Percentiles rank a stretch among this genome's conserved stretches.
These are phyloP conservation scores for Hanseniaspora singularis DNA, from an alignment of 805 yeast genomes.

Conservation along the genomic window DNA sequence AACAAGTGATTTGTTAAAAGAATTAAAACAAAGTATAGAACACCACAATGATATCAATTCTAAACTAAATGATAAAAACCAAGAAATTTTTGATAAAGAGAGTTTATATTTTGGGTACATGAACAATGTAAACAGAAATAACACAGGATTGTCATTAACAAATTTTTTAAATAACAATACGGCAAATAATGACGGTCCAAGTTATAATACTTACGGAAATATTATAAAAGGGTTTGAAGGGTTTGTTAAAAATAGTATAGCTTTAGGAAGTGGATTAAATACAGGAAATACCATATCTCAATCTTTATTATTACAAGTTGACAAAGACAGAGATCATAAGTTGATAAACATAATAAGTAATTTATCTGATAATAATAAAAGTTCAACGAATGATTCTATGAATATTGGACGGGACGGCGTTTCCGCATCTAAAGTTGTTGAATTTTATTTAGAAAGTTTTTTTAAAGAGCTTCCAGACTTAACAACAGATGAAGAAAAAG, in stretches of 20 bases:
- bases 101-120: slow-evolving; percentile 11
- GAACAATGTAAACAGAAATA: neutral
- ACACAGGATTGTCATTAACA: slow-evolving; percentile 4
- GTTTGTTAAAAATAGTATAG: slow-evolving; percentile 12
- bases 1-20: neutral
- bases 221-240: slow-evolving; percentile 15
- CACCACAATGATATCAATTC: neutral
- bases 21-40: neutral
- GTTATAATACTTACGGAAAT: slow-evolving; percentile 15
- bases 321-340: slow-evolving; percentile 3
- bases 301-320: neutral
- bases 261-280: slow-evolving; percentile 10
- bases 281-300: slow-evolving; percentile 9
- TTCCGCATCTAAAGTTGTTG: slow-evolving; percentile 1
- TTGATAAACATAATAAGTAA: slow-evolving; percentile 1
- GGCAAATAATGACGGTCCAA: slow-evolving; percentile 3
- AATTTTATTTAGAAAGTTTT: slow-evolving; percentile 3
- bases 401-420: neutral
- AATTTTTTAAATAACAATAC: neutral
- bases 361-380: neutral
- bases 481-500: slow-evolving; percentile 4
- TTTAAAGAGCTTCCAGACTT: slow-evolving; percentile 5
- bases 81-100: slow-evolving; percentile 15
- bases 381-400: neutral
- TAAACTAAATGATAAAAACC: slow-evolving; percentile 10